Conservation (phyloP, 2,329 filamentous ascomycete genomes). For the Alternaria sp. region DNA sequence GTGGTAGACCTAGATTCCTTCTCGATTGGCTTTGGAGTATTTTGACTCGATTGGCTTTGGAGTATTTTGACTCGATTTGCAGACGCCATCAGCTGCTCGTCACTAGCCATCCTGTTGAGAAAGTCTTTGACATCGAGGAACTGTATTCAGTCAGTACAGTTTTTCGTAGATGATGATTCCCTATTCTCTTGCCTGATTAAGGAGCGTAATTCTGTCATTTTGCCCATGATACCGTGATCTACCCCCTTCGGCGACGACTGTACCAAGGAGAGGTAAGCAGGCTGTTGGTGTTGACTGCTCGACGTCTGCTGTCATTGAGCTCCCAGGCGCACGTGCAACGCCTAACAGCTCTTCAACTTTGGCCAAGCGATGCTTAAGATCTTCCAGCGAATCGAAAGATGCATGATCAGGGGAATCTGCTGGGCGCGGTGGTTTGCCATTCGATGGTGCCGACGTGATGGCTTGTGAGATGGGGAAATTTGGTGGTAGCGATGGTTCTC, state of each 20-base stretch:
- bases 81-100: constrained; percentile 20
- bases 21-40: no score
- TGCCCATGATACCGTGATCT: constrained; percentile 28
- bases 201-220: constrained; percentile 26
- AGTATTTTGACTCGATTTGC: constrained; percentile 26
- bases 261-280: constrained; percentile 15
- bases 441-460: no score
- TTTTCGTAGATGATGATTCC: background rate
- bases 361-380: no score
- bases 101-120: constrained; percentile 17
- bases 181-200: constrained; percentile 26
- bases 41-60: no score
- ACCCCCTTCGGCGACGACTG: constrained; percentile 25
- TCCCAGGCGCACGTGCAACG: no score
- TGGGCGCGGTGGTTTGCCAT: no score
- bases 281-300: background rate
- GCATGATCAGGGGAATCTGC: no score
- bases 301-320: background rate
- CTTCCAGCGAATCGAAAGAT: no score
- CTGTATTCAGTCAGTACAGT: constrained; percentile 12
- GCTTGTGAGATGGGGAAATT: no score
- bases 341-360: no score
- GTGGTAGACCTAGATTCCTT: no score
- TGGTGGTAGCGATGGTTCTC: no score
- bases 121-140: constrained; percentile 25